Conservation (phyloP, 805 yeast genomes). For the Blastobotrys peoriensis region DNA sequence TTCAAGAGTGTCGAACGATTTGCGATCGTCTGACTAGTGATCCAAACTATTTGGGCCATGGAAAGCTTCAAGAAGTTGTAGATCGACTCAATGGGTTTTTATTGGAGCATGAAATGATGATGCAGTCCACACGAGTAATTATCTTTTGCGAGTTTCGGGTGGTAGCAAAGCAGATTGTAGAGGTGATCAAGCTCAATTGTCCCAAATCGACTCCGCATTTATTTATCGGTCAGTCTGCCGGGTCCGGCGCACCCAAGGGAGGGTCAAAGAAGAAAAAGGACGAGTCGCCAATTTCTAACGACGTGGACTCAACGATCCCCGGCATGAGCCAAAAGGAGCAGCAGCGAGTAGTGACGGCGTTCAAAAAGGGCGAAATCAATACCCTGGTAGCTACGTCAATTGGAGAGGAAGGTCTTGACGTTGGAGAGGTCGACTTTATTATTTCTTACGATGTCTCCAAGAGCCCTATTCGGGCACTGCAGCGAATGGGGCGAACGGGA, state of each 20-base stretch:
- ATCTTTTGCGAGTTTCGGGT: slow-evolving; percentile 85
- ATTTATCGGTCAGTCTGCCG: slow-evolving; percentile 71
- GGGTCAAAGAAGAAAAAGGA: slow-evolving; percentile 10
- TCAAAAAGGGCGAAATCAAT: slow-evolving; percentile 68
- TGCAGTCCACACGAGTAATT: slow-evolving; percentile 51
- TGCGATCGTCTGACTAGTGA: slow-evolving; percentile 39
- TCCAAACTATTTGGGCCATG: slow-evolving; percentile 56
- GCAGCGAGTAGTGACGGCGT: slow-evolving; percentile 66
- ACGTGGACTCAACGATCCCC: slow-evolving; percentile 50
- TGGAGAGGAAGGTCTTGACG: slow-evolving; percentile 98
- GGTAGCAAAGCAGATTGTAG: slow-evolving; percentile 82
- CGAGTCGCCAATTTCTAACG: background rate
- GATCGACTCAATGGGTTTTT: slow-evolving; percentile 53
- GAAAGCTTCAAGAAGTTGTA: slow-evolving; percentile 57
- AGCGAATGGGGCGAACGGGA: slow-evolving; percentile 98
- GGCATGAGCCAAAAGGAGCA: slow-evolving; percentile 94
- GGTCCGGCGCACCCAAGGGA: background rate
- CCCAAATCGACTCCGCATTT: slow-evolving; percentile 59
- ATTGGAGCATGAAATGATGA: slow-evolving; percentile 34
- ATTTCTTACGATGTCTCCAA: slow-evolving; percentile 89
- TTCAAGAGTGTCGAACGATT: slow-evolving; percentile 39
- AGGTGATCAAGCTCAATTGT: slow-evolving; percentile 35
- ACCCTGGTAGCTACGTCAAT: slow-evolving; percentile 91
- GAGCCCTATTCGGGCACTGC: slow-evolving; percentile 89
- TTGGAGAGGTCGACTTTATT: slow-evolving; percentile 94